These are phyloP conservation scores for Colletotrichum orchidophilum DNA, from an alignment of 2,329 filamentous ascomycete species.

Conservation along the genomic window DNA sequence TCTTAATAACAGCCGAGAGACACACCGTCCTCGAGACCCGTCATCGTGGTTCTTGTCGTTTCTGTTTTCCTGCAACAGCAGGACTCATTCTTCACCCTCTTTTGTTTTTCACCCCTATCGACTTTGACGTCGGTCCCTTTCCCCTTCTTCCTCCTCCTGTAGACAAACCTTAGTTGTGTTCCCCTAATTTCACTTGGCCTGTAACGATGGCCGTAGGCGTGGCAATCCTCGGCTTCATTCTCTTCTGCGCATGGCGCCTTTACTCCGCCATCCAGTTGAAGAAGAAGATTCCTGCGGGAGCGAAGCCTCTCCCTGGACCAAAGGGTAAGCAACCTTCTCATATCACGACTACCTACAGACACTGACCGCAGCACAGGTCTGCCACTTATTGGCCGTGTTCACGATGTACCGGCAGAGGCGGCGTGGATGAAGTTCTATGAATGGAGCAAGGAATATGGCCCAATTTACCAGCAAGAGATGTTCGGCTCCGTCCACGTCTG, in stretches of 20 bases:
- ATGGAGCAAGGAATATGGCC: conserved; percentile 56
- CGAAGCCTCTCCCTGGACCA: conserved; percentile 42
- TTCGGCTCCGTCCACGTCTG: conserved; percentile 57
- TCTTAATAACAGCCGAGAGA: conserved; percentile 32
- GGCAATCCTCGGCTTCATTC: conserved; percentile 26
- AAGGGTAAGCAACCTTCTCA: conserved; percentile 33
- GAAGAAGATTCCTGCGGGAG: conserved; percentile 39
- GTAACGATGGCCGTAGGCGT: conserved; percentile 28
- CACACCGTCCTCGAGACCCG: conserved; percentile 19
- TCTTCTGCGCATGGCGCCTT: conserved; percentile 31
- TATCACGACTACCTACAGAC: background rate
- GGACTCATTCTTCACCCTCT: conserved; percentile 19
- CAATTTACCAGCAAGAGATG: conserved; percentile 57
- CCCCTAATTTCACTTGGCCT: conserved; percentile 1
- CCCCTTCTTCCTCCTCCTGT: background rate
- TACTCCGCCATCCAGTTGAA: conserved; percentile 26
- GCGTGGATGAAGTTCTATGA: conserved; percentile 59
- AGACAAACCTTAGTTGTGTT: background rate
- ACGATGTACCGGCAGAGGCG: conserved; percentile 52
- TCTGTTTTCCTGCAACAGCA: conserved; percentile 21
- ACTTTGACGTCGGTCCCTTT: conserved; percentile 3
- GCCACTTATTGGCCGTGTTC: conserved; percentile 55
- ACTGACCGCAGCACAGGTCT: conserved; percentile 42
- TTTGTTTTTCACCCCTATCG: conserved; percentile 2
- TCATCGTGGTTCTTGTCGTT: conserved; percentile 9